A percentile compares a stretch with the other conserved stretches of the same genome.
Conservation (phyloP, 225 moss, liverwort and hornwort genomes). For the Climacium dendroides region DNA sequence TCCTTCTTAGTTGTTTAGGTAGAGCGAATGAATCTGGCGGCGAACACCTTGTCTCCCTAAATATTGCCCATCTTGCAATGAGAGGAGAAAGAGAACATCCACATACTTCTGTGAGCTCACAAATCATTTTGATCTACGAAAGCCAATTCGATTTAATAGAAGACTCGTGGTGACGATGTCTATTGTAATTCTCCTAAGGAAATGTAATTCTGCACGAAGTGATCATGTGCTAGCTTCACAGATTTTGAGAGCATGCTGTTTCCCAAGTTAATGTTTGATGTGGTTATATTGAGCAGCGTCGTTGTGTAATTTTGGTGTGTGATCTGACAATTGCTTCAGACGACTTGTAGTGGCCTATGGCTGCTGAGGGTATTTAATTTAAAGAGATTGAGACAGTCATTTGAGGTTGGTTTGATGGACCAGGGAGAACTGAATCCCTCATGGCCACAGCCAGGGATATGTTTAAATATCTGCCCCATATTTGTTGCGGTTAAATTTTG, state of each 20-base stretch:
- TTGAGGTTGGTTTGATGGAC: not conserved
- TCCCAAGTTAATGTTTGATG: not conserved
- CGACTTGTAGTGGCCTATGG: not conserved
- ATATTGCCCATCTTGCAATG: constrained; percentile 6
- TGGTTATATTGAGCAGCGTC: not conserved
- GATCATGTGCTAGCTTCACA: not conserved
- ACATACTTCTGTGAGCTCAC: not conserved
- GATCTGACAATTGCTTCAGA: not conserved
- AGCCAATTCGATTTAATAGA: not conserved
- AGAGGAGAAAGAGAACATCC: not conserved
- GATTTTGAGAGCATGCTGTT: not conserved
- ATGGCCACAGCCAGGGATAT: not conserved
- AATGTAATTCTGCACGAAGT: not conserved
- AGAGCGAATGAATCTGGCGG: constrained; percentile 12
- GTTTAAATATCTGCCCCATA: not conserved
- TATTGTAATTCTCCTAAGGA: not conserved
- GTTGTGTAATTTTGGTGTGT: not conserved
- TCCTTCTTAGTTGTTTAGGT: constrained; percentile 6
- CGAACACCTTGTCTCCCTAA: not conserved
- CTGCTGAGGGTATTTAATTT: not conserved
- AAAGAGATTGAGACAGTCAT: not conserved
- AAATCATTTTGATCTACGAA: not conserved
- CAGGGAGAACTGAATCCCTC: not conserved
- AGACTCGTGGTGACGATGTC: not conserved
- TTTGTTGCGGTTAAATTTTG: not conserved